Base-by-base conservation (phyloP, 2,329 filamentous ascomycete species). In the Nothopassalora personata region DNA sequence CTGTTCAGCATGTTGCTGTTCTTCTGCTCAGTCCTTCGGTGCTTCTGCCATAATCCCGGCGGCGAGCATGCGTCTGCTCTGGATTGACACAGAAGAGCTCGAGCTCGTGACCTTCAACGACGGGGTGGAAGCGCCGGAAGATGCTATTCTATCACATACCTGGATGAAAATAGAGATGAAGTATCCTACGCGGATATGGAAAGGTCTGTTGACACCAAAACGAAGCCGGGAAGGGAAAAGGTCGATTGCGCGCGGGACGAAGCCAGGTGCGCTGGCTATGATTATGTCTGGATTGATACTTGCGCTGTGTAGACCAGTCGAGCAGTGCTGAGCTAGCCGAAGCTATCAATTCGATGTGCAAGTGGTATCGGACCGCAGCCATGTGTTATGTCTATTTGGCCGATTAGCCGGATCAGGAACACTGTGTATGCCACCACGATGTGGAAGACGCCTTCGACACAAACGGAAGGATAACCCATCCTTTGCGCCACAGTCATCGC, bases 91-190 rank as follows among this genome's bases (percentile, higher is more conserved):
- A 6, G 19, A 10, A 11, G 46, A 49, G 10, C 46, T 49, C 11
- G 19, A 28, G 23, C 28, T 49, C 11, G 46, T 13, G 5, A 49
- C 28, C 19, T 28, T 49, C 19, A 27, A 27, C 19, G 46, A 28
- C 28, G 13, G 5, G 19, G 2, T 28, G 46, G 2, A 34, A 15
- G 33, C 49, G 19, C 27, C 53, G 8, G 27, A 56, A 39, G 48
- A 47, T 28, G 53, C 53, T n/a, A 49, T 56, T 33, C 43, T 56
- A 11, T 56, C 53, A 5, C 53, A 56, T 56, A 48, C 43, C 5
- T 49, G 53, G 39, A 28, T 47, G 15, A 33, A 47, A 10, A n/a
- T 49, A 18, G 28, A 30, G 39, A 47, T 31, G 53, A 56, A 48
- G 53, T 33, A 3, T 19, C 8, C 2, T 49, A 13, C 27, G 15